A percentile compares a stretch with the other conserved stretches of the same genome.
Evolutionary conservation across 2,329 filamentous ascomycete species (phyloP).

Genomic region (Neonectria magnoliae): DNA sequence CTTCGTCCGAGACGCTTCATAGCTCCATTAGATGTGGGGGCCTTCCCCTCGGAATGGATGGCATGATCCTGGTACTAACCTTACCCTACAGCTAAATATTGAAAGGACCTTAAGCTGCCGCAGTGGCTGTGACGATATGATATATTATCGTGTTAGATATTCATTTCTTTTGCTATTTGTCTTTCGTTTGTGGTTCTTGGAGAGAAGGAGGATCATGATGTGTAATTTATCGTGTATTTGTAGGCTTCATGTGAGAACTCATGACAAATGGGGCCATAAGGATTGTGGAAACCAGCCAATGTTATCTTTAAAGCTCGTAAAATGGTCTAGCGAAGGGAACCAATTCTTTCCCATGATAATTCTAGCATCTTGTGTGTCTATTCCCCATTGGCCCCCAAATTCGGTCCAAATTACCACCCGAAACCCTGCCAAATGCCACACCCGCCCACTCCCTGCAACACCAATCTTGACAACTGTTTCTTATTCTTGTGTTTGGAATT

Average conservation of each 20-base stretch:
- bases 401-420: slow-evolving; percentile 23
- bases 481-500: not conserved
- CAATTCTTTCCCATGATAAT: not conserved
- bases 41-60: slow-evolving; percentile 16
- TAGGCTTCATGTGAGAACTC: too few relatives aligned
- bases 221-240: too few relatives aligned
- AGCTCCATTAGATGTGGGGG: slow-evolving; percentile 33
- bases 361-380: not conserved
- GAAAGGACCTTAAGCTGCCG: too few relatives aligned
- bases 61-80: slow-evolving; percentile 2
- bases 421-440: slow-evolving; percentile 9
- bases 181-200: too few relatives aligned
- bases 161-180: too few relatives aligned
- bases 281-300: too few relatives aligned
- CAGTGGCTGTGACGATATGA: not conserved
- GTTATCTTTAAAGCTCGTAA: too few relatives aligned
- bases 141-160: not conserved
- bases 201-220: too few relatives aligned
- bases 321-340: not conserved
- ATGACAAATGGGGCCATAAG: too few relatives aligned
- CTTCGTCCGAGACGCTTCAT: slow-evolving; percentile 27
- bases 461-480: not conserved
- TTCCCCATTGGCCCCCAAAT: slow-evolving; percentile 21
- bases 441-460: not conserved
- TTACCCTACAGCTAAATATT: slow-evolving; percentile 31